phyloP scores from a whole-genome alignment of 176 grass and related monocot species.

The Lolium multiflorum region DNA sequence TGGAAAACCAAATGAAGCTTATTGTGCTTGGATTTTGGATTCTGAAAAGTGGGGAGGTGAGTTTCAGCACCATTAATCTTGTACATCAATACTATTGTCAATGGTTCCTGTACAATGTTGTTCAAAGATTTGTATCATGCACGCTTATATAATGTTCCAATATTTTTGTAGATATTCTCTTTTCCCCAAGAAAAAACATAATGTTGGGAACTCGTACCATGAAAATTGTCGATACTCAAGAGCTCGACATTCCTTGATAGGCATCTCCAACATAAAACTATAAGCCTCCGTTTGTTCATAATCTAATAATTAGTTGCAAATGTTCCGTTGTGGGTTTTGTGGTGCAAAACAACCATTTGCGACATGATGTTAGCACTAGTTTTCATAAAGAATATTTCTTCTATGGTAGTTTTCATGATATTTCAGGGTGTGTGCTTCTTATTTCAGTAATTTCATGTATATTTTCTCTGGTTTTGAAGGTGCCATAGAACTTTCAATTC shows the following conservation, averaged over 20 bases:
- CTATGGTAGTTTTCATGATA: background rate
- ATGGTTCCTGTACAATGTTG: constrained; percentile 14
- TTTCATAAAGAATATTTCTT: background rate
- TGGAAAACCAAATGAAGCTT: constrained; percentile 89
- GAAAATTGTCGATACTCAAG: constrained; percentile 15
- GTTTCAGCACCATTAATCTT: constrained; percentile 32
- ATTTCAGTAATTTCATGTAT: background rate
- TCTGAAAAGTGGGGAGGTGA: constrained; percentile 98
- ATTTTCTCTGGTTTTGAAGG: constrained; percentile 53
- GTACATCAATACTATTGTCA: background rate
- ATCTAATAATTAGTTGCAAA: constrained; percentile 5
- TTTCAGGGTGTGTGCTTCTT: background rate
- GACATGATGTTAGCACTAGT: background rate
- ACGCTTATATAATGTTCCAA: constrained; percentile 29
- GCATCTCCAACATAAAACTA: background rate
- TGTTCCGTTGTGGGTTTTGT: constrained; percentile 6
- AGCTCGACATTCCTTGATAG: background rate
- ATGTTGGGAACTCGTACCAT: background rate
- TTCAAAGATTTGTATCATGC: background rate
- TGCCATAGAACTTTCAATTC: constrained; percentile 90
- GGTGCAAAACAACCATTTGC: background rate
- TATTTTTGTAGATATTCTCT: background rate
- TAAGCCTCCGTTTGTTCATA: background rate
- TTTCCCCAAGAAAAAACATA: background rate
- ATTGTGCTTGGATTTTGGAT: constrained; percentile 96